Evolutionary conservation across 768 basidiomycete species (phyloP).

Genomic region (Tulasnella sp.): DNA sequence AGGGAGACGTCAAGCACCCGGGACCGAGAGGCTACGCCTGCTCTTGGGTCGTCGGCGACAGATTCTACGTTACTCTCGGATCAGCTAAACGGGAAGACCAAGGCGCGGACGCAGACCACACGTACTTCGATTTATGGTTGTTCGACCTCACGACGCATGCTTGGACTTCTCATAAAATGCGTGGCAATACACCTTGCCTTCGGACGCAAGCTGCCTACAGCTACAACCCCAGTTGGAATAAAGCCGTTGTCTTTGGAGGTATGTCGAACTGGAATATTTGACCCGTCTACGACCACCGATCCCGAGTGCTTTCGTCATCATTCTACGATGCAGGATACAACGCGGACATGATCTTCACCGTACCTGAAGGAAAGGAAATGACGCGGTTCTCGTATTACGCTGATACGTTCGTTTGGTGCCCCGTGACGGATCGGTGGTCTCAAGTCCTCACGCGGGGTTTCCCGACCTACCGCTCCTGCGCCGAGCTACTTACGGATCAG

Average conservation of each 20-base stretch:
- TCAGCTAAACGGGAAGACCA: slow-evolving; percentile 15
- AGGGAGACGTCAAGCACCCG: slow-evolving; percentile 22
- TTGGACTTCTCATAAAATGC: slow-evolving; percentile 27
- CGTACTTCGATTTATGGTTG: slow-evolving; percentile 29
- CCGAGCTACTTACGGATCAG: slow-evolving; percentile 26
- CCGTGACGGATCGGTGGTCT: slow-evolving; percentile 23
- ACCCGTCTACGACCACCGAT: not conserved
- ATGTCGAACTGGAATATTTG: slow-evolving; percentile 22
- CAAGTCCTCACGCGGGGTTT: slow-evolving; percentile 33
- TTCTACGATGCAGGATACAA: not conserved
- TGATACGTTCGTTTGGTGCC: slow-evolving; percentile 30
- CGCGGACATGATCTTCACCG: not conserved
- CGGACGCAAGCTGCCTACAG: slow-evolving; percentile 26
- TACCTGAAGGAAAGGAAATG: not conserved
- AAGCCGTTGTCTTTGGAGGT: slow-evolving; percentile 32
- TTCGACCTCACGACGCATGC: slow-evolving; percentile 24
- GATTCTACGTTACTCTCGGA: slow-evolving; percentile 30
- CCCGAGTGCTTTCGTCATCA: slow-evolving; percentile 20
- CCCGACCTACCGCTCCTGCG: slow-evolving; percentile 32
- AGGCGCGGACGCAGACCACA: slow-evolving; percentile 18
- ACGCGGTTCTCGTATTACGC: slow-evolving; percentile 27
- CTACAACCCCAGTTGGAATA: slow-evolving; percentile 26
- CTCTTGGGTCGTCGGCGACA: slow-evolving; percentile 27
- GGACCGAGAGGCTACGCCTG: slow-evolving; percentile 27
- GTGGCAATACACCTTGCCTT: slow-evolving; percentile 27